Percentiles rank a stretch among this genome's conserved stretches.
Evolutionary conservation across 257 asterid species (phyloP).

Genomic region (Phtheirospermum japonicum): DNA sequence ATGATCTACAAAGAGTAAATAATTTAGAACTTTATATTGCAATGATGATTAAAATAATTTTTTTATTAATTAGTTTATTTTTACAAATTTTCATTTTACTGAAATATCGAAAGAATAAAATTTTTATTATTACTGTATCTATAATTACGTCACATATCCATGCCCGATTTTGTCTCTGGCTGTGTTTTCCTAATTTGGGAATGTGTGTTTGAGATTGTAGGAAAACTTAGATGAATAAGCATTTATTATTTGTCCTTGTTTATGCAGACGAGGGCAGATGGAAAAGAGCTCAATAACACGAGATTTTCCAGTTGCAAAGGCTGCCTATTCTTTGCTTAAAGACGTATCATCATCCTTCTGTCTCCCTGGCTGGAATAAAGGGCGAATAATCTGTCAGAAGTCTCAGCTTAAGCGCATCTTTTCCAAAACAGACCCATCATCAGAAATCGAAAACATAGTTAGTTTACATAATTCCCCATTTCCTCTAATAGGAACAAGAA

Average conservation of each 20-base stretch:
- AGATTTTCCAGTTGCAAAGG: slow-evolving; percentile 85
- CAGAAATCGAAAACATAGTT: slow-evolving; percentile 36
- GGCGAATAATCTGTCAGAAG: slow-evolving; percentile 79
- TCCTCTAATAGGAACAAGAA: slow-evolving; percentile 38
- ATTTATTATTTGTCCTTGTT: slow-evolving; percentile 7
- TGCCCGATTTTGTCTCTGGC: background rate
- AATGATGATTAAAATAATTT: too few relatives aligned
- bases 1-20: too few relatives aligned
- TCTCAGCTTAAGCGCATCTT: slow-evolving; percentile 71
- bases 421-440: slow-evolving; percentile 39
- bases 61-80: too few relatives aligned
- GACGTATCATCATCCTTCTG: slow-evolving; percentile 73
- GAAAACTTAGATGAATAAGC: background rate
- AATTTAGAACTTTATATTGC: too few relatives aligned
- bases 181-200: slow-evolving; percentile 10
- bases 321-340: slow-evolving; percentile 69
- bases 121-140: too few relatives aligned
- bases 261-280: slow-evolving; percentile 79
- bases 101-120: too few relatives aligned
- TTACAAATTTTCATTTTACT: too few relatives aligned
- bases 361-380: slow-evolving; percentile 92
- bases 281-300: slow-evolving; percentile 79
- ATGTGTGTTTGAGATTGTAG: background rate
- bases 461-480: slow-evolving; percentile 55
- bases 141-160: too few relatives aligned